A percentile compares a stretch with the other conserved stretches of the same genome.
phyloP scores from a whole-genome alignment of 768 basidiomycete genomes.

The Pleurotus salmoneostramineus region DNA sequence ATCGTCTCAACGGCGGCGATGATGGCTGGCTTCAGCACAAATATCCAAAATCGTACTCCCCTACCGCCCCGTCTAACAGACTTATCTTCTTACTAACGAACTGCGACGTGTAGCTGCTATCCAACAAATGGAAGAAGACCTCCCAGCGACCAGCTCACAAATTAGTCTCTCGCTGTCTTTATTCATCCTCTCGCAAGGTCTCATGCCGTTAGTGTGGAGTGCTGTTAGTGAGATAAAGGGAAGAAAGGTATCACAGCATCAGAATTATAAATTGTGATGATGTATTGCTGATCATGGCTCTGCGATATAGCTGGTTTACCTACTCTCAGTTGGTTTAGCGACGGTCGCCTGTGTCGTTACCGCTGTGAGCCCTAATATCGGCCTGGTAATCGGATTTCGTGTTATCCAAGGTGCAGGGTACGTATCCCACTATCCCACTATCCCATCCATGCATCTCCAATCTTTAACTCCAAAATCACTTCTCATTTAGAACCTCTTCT shows the following conservation, averaged over 20 bases:
- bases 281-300: neutral
- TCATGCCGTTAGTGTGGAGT: slow-evolving; percentile 64
- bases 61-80: neutral
- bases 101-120: slow-evolving; percentile 48
- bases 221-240: slow-evolving; percentile 73
- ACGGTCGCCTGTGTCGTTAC: slow-evolving; percentile 52
- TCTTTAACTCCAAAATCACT: too few relatives aligned
- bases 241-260: slow-evolving; percentile 47
- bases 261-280: neutral
- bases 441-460: neutral
- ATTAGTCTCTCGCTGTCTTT: slow-evolving; percentile 67
- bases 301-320: slow-evolving; percentile 45
- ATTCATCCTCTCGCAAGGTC: slow-evolving; percentile 74
- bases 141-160: slow-evolving; percentile 55
- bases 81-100: neutral
- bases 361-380: slow-evolving; percentile 51
- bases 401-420: slow-evolving; percentile 66
- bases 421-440: slow-evolving; percentile 15
- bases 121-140: slow-evolving; percentile 49
- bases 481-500: slow-evolving; percentile 39
- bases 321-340: slow-evolving; percentile 48
- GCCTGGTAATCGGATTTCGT: slow-evolving; percentile 63
- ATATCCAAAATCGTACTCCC: slow-evolving; percentile 59
- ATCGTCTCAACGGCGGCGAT: slow-evolving; percentile 52
- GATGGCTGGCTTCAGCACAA: slow-evolving; percentile 54